phyloP scores from a whole-genome alignment of 495 filamentous ascomycete species.

The Penicillium samsonianum region DNA sequence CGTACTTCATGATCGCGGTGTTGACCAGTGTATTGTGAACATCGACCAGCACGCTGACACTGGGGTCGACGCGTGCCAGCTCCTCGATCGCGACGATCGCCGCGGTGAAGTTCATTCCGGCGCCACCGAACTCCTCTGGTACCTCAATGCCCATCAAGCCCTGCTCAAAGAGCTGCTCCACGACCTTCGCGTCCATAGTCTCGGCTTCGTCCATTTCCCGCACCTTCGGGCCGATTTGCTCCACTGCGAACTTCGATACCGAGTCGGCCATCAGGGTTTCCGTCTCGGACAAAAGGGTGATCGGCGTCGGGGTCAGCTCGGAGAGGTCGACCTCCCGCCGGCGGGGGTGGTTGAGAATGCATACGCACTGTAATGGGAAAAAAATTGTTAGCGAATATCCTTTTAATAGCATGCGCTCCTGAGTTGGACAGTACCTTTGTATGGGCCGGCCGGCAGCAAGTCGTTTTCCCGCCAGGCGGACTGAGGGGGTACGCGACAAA shows the following conservation, averaged over 20 bases:
- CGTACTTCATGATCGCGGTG: conserved; percentile 87
- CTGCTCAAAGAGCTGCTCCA: conserved; percentile 95
- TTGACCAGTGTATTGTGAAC: conserved; percentile 99
- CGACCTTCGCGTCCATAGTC: conserved; percentile 81
- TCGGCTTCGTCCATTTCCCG: conserved; percentile 98
- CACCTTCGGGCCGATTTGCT: conserved; percentile 86
- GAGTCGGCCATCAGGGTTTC: conserved; percentile 86
- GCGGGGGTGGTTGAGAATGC: conserved; percentile 70
- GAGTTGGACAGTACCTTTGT: conserved; percentile 40
- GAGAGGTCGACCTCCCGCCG: conserved; percentile 64
- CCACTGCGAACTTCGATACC: conserved; percentile 87
- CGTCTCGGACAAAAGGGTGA: conserved; percentile 88
- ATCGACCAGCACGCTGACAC: conserved; percentile 88
- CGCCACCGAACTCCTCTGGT: conserved; percentile 92
- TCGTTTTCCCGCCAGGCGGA: conserved; percentile 47
- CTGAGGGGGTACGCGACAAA: conserved; percentile 59
- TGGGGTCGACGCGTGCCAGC: conserved; percentile 89
- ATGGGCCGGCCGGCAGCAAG: conserved; percentile 40
- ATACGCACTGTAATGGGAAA: conserved; percentile 50
- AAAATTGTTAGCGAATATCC: not conserved
- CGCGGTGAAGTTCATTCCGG: conserved; percentile 97
- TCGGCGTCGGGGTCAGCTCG: conserved; percentile 82
- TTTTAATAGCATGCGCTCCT: not conserved
- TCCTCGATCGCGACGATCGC: conserved; percentile 98
- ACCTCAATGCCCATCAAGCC: conserved; percentile 98